These are phyloP conservation scores for Parathielavia appendiculata DNA, from an alignment of 495 filamentous ascomycete species.

Conservation along the genomic window DNA sequence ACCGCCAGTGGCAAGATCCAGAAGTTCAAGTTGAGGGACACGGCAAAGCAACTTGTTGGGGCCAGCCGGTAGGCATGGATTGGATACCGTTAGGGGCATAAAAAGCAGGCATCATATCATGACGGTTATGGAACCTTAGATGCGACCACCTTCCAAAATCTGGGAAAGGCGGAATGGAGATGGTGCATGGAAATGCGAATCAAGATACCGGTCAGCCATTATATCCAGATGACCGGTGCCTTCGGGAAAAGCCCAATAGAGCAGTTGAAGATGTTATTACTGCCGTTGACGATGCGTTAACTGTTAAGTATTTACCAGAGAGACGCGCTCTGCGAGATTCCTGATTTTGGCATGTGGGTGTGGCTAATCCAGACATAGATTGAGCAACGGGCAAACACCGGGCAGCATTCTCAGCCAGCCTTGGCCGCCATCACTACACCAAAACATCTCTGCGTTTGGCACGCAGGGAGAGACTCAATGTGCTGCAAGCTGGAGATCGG, in stretches of 20 bases:
- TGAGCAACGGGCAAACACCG: not conserved
- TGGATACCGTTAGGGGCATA: too few relatives aligned
- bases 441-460: not conserved
- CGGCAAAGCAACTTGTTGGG: slow-evolving; percentile 31
- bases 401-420: not conserved
- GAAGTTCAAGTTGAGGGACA: slow-evolving; percentile 79
- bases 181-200: too few relatives aligned
- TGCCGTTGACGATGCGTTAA: not conserved
- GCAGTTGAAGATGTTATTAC: too few relatives aligned
- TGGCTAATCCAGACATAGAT: not conserved
- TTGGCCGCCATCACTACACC: not conserved
- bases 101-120: too few relatives aligned
- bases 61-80: not conserved
- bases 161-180: not conserved
- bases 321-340: not conserved
- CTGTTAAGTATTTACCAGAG: not conserved
- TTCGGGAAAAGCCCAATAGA: too few relatives aligned
- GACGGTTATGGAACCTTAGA: not conserved
- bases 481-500: not conserved
- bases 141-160: too few relatives aligned
- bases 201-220: too few relatives aligned
- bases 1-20: slow-evolving; percentile 97
- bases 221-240: too few relatives aligned
- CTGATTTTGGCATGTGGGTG: not conserved
- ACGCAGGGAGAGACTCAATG: slow-evolving; percentile 1